Percentiles rank a stretch among this genome's conserved stretches.
Conservation (phyloP, 2,329 filamentous ascomycete species). For the Botrytis aclada region DNA sequence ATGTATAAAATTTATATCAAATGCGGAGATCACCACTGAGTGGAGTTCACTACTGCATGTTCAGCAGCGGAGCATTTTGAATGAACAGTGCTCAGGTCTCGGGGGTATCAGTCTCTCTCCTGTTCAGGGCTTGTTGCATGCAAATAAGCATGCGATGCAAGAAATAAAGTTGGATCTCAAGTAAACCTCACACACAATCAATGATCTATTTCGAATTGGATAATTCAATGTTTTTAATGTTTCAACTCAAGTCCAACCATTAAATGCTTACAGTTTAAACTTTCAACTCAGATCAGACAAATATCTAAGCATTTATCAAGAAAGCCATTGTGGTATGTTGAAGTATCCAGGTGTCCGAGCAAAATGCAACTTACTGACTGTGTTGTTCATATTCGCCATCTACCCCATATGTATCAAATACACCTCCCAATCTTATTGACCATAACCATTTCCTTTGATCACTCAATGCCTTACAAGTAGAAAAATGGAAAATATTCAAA, state of each 20-base stretch:
- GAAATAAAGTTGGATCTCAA: not conserved
- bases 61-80: constrained; percentile 4
- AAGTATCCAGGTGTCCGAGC: not conserved
- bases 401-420: not conserved
- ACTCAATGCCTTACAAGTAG: not conserved
- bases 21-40: constrained; percentile 10
- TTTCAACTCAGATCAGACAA: not conserved
- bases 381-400: not conserved
- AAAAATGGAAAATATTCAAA: not conserved
- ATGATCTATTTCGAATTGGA: not conserved
- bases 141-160: not conserved
- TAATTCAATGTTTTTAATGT: not conserved
- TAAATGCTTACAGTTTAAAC: not conserved
- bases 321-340: not conserved
- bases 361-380: not conserved
- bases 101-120: not conserved
- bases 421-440: not conserved
- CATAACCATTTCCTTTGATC: not conserved
- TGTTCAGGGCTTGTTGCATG: not conserved
- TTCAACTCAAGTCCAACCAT: not conserved
- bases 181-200: not conserved
- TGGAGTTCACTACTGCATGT: constrained; percentile 15
- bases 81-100: constrained; percentile 18
- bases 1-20: constrained; percentile 8
- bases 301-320: not conserved